These are phyloP conservation scores for Aspergillus luchuensis DNA, from an alignment of 2,329 filamentous ascomycete species.

Conservation along the genomic window DNA sequence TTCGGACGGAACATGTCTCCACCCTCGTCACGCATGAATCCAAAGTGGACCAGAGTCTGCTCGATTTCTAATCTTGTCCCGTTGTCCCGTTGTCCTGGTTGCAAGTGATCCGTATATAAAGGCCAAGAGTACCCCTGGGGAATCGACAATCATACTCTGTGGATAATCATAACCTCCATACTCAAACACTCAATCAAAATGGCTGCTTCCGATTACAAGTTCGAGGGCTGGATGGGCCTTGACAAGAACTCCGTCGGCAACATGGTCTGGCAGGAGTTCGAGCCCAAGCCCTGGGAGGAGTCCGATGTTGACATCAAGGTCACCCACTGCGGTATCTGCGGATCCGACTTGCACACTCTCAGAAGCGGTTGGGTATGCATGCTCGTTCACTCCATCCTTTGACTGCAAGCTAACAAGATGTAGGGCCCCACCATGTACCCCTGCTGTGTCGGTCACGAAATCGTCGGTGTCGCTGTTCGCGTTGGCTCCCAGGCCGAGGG, in stretches of 20 bases:
- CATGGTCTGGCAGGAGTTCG: conserved; percentile 57
- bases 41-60: neutral
- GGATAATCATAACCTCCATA: neutral
- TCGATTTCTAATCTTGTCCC: conserved; percentile 8
- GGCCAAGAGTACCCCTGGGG: conserved; percentile 11
- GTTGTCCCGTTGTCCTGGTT: neutral
- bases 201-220: conserved; percentile 48
- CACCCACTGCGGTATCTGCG: conserved; percentile 66
- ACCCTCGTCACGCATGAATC: neutral
- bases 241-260: conserved; percentile 54
- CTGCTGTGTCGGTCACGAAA: conserved; percentile 65
- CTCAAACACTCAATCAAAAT: conserved; percentile 16
- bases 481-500: conserved; percentile 52
- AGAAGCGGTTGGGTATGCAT: conserved; percentile 48
- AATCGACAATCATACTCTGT: conserved; percentile 4
- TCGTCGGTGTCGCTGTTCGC: conserved; percentile 61
- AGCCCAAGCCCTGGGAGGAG: conserved; percentile 67
- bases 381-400: neutral
- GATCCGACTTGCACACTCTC: conserved; percentile 62
- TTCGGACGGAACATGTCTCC: conserved; percentile 1
- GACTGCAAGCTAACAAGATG: neutral
- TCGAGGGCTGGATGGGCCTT: conserved; percentile 60
- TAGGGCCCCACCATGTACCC: conserved; percentile 41
- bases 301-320: conserved; percentile 65
- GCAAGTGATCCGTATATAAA: conserved; percentile 8